A percentile compares a stretch with the other conserved stretches of the same genome.
Conservation (phyloP, 2,329 filamentous ascomycete species). For the Trichoderma pleuroti region DNA sequence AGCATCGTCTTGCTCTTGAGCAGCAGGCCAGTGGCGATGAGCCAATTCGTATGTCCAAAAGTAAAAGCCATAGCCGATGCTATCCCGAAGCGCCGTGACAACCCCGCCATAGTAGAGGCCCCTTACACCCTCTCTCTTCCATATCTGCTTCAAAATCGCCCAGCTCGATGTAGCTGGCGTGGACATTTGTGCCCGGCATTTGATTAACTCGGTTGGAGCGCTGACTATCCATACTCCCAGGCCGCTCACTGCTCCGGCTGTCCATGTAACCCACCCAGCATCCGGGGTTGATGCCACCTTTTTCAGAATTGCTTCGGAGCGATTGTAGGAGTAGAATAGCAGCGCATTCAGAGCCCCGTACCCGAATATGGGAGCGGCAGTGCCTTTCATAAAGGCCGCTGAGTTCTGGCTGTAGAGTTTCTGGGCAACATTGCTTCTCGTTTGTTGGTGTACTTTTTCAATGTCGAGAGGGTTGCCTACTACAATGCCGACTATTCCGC, state of each 20-base stretch:
- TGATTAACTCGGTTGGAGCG: constrained; percentile 85
- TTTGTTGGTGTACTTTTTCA: constrained; percentile 65
- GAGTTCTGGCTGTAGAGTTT: constrained; percentile 30
- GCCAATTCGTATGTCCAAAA: constrained; percentile 88
- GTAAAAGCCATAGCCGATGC: constrained; percentile 94
- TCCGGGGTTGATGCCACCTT: constrained; percentile 33
- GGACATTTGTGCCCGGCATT: constrained; percentile 76
- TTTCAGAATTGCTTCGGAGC: constrained; percentile 64
- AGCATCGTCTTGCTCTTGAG: constrained; percentile 20
- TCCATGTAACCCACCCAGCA: constrained; percentile 65
- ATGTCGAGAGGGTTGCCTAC: constrained; percentile 85
- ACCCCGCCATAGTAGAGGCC: constrained; percentile 79
- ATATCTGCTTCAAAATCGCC: constrained; percentile 60
- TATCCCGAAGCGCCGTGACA: constrained; percentile 79
- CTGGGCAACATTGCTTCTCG: constrained; percentile 33
- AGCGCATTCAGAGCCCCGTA: constrained; percentile 90
- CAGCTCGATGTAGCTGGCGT: constrained; percentile 52
- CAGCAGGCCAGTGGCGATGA: constrained; percentile 54
- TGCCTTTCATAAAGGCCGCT: constrained; percentile 54
- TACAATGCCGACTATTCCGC: constrained; percentile 79
- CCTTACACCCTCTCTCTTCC: constrained; percentile 54
- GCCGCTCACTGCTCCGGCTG: constrained; percentile 77
- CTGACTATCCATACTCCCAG: constrained; percentile 82
- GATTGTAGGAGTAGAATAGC: constrained; percentile 87
- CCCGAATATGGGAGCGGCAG: constrained; percentile 79